phyloP scores from a whole-genome alignment of 2,329 filamentous ascomycete species.

The Leptographium radiaticola region DNA sequence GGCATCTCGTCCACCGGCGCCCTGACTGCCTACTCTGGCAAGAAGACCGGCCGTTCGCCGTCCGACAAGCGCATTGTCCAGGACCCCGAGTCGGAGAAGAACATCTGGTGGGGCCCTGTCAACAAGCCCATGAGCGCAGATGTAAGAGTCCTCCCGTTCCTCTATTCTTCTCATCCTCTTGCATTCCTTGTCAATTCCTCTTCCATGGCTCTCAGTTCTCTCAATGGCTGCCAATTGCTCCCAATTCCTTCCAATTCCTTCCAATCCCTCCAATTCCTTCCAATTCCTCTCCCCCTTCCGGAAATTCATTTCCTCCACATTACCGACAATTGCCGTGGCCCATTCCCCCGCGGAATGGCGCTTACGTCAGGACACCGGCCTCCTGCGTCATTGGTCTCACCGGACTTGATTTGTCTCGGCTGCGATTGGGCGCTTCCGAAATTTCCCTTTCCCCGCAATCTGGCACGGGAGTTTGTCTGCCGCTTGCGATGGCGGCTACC shows the following conservation, averaged over 20 bases:
- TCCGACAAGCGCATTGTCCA: slow-evolving; percentile 96
- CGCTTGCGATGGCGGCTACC: neutral
- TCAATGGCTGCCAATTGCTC: neutral
- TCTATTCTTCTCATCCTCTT: slow-evolving; percentile 4
- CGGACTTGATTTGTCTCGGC: neutral
- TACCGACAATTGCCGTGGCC: slow-evolving; percentile 5
- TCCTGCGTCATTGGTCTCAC: neutral
- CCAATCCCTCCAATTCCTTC: too few species aligned
- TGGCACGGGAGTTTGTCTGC: neutral
- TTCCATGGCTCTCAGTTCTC: too few species aligned
- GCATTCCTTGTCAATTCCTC: neutral
- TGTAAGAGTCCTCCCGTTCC: slow-evolving; percentile 44
- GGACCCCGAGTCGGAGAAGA: slow-evolving; percentile 75
- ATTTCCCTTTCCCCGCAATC: neutral
- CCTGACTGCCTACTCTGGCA: slow-evolving; percentile 91
- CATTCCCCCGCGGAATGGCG: neutral
- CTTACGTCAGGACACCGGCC: too few species aligned
- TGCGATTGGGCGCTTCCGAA: neutral
- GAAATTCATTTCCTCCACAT: neutral
- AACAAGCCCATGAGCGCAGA: slow-evolving; percentile 98
- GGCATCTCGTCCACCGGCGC: slow-evolving; percentile 94
- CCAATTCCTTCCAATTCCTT: neutral
- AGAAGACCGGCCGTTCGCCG: slow-evolving; percentile 94
- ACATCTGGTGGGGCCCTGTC: slow-evolving; percentile 98
- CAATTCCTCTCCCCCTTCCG: neutral